Base-by-base conservation (phyloP, 2,329 filamentous ascomycete species). In the Pyrenophora tritici-repentis region DNA sequence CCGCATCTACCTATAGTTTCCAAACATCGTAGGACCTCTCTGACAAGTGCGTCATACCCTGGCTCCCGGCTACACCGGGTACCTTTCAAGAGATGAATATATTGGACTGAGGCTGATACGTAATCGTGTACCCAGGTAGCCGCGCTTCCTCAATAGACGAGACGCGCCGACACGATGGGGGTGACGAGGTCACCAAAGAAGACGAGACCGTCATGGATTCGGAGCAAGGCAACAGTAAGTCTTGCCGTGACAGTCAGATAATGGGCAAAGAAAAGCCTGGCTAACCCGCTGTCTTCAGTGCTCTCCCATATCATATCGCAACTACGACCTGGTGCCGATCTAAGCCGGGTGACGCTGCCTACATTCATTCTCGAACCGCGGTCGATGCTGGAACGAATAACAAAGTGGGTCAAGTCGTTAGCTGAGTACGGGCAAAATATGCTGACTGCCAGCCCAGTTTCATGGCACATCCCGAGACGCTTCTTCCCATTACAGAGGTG, bases 341-440 rank as follows among this genome's bases (percentile, higher is more conserved):
- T 99, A 64, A 96, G 91, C 76, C 86, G 93, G 65, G 92, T 99
- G 56, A 93, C 94, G 31, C 81, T 99, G 49, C 94, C 94, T 34
- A 99, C 94, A 40, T 99, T 99, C 74, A 99, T 99, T 68, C 85
- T 99, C 64, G 94, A 99, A 75, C 94, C 94, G 18, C 87, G 92
- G 69, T 97, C 92, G 65, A 99, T 99, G 94, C 80, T 99, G 66
- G 94, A 99, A 78, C 86, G 94, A 65, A 99, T 99, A 73, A 99
- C 94, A 68, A 99, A 99, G 92, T 96, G 79, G 62, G 86, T 78
- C 13, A n/a, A 9, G n/a, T 20, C n/a, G 8, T 14, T 18, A 13
- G 20, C 20, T 2, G 8, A 13, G 16, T 4, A 16, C 6, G 9
- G 26, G 24, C 16, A 13, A 14, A 12, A n/a, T 29, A 42, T 50